Conservation (phyloP, 2,329 filamentous ascomycete species). For the Magnaporthiopsis incrustans region DNA sequence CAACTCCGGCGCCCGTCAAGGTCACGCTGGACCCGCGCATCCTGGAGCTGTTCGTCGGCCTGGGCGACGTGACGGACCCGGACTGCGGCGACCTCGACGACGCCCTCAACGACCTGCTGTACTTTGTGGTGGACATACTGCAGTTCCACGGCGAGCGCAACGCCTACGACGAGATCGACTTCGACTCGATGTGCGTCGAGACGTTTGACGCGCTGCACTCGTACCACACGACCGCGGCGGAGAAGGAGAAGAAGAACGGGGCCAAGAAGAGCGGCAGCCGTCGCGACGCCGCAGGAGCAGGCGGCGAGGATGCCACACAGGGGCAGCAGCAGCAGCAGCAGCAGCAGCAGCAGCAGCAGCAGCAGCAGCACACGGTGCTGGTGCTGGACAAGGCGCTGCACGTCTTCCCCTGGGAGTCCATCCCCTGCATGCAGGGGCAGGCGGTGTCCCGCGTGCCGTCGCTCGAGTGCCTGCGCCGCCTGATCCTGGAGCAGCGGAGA, state of each 20-base stretch:
- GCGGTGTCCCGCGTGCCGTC: slow-evolving; percentile 86
- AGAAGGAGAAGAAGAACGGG: slow-evolving; percentile 8
- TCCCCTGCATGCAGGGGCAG: slow-evolving; percentile 72
- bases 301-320: slow-evolving; percentile 21
- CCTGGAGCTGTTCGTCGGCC: slow-evolving; percentile 78
- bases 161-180: slow-evolving; percentile 96
- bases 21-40: slow-evolving; percentile 53
- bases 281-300: neutral
- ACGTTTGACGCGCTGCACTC: slow-evolving; percentile 74
- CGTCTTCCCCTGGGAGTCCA: slow-evolving; percentile 89
- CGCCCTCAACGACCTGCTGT: slow-evolving; percentile 81
- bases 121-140: slow-evolving; percentile 92
- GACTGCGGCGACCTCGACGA: slow-evolving; percentile 70
- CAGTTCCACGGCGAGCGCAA: slow-evolving; percentile 96
- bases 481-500: slow-evolving; percentile 51
- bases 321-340: too few species aligned
- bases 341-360: slow-evolving; percentile 26
- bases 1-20: slow-evolving; percentile 19
- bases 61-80: slow-evolving; percentile 64
- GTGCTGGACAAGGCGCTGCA: slow-evolving; percentile 89
- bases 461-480: slow-evolving; percentile 69
- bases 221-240: slow-evolving; percentile 55
- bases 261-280: neutral
- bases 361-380: slow-evolving; percentile 65
- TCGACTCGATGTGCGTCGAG: slow-evolving; percentile 84